A percentile compares a stretch with the other conserved stretches of the same genome.
Conservation (phyloP, 2,329 filamentous ascomycete species). For the Botrytis aclada region DNA sequence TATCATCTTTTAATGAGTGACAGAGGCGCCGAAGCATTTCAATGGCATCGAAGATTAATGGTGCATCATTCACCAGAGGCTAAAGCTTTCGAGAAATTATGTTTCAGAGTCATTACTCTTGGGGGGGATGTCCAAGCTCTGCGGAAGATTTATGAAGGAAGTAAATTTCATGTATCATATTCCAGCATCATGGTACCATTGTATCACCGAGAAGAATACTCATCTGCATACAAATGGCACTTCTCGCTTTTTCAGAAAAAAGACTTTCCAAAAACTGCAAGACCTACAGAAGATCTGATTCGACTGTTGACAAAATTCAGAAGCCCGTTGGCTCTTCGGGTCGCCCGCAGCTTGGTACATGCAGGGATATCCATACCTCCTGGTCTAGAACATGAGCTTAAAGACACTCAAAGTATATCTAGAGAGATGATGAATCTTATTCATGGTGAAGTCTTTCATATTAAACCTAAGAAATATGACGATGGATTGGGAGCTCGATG, state of each 20-base stretch:
- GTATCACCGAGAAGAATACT: conserved; percentile 39
- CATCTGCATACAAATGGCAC: conserved; percentile 47
- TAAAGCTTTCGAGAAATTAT: conserved; percentile 40
- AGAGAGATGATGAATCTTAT: conserved; percentile 38
- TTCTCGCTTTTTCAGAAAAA: conserved; percentile 41
- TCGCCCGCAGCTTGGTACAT: conserved; percentile 31
- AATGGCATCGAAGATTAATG: conserved; percentile 35
- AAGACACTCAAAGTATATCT: conserved; percentile 27
- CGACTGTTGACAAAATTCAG: conserved; percentile 40
- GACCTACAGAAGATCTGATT: conserved; percentile 43
- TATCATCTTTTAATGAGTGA: conserved; percentile 38
- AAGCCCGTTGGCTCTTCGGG: conserved; percentile 27
- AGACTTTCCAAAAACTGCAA: conserved; percentile 43
- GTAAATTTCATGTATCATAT: conserved; percentile 43
- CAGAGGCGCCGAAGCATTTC: conserved; percentile 24
- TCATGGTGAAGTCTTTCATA: conserved; percentile 34
- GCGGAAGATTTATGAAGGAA: conserved; percentile 42
- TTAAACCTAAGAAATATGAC: conserved; percentile 50
- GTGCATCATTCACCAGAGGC: conserved; percentile 37
- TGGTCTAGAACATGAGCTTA: conserved; percentile 18
- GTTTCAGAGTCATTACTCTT: conserved; percentile 29
- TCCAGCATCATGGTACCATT: conserved; percentile 42
- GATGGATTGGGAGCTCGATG: conserved; percentile 74
- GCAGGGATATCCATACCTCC: conserved; percentile 30
- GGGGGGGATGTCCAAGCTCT: conserved; percentile 39